Base-by-base conservation (phyloP, 441 rosid species). In the Jatropha podagrica region DNA sequence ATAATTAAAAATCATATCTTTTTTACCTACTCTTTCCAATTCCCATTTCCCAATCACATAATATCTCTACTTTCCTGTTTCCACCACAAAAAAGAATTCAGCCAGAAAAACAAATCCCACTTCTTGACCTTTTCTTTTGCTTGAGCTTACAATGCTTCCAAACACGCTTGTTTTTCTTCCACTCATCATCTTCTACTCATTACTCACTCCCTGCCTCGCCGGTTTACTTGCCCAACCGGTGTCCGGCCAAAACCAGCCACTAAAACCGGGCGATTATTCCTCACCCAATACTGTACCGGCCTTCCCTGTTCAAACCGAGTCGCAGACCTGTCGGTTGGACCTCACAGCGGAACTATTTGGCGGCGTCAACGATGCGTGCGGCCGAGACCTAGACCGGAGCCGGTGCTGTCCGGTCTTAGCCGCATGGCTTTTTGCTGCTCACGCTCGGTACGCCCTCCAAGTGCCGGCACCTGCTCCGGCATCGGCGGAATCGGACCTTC, bases 391-490 rank as follows among this genome's bases (percentile, higher is more conserved):
- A 3, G 98, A 92, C 89, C 83, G 99, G 42, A 85, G 97, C 79
- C 87, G 98, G 2, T 96, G 98, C 81, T 96, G 98, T 74, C 99
- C 99, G 0, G 98, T 93, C 7, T 71, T 96, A 8, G 97, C 94
- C 1, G 99, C 99, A 0, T 96, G 98, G 99, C 93, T 96, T 65
- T 96, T 88, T 73, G 98, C 99, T 3, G 98, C 99, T 65, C 99
- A 93, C 67, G 92, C 99, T 17, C 81, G 92, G 58, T 86, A 88
- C 14, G 98, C 99, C 68, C 95, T 96, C 4, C 88, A 91, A 81
- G 66, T 96, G 10, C 81, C 89, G 1, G 87, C 90, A 51, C 78
- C 91, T 3, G 91, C 95, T 51, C 91, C 92, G 12, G 76, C 84
- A 7, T 72, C 89, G 20, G 68, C 88, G 4, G 88, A 79, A 4